phyloP scores from a whole-genome alignment of 305 asterid genomes.

The Fraxinus greggii region DNA sequence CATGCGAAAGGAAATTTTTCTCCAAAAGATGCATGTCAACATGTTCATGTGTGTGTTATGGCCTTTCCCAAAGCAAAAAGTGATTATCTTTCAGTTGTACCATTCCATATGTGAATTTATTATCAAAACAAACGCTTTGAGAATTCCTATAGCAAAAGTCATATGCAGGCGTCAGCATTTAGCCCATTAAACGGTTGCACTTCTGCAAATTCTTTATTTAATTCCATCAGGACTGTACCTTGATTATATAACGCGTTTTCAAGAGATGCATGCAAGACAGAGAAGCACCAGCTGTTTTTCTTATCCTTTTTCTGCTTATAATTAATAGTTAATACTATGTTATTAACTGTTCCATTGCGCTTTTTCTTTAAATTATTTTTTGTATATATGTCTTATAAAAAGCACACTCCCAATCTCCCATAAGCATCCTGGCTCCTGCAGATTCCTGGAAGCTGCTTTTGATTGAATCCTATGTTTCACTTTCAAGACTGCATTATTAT shows the following conservation, averaged over 20 bases:
- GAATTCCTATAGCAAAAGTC: background rate
- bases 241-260: slow-evolving; percentile 18
- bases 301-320: background rate
- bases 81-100: background rate
- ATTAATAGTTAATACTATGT: background rate
- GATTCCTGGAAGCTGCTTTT: slow-evolving; percentile 36
- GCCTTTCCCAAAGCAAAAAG: background rate
- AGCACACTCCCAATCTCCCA: background rate
- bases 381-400: background rate
- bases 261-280: slow-evolving; percentile 27
- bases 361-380: background rate
- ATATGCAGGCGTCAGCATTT: background rate
- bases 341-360: slow-evolving; percentile 25
- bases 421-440: background rate
- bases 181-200: background rate
- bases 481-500: background rate
- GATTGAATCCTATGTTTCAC: slow-evolving; percentile 31
- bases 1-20: background rate
- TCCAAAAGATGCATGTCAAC: background rate
- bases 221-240: background rate
- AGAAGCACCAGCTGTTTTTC: slow-evolving; percentile 35
- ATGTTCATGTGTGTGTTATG: background rate
- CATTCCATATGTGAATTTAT: background rate
- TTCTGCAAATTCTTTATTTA: background rate
- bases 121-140: background rate